Evolutionary conservation across 164 flowering plant species (phyloP), one percentile per base, ranked within the genome.

Genomic region (Magnolia kwangsiensis): DNA sequence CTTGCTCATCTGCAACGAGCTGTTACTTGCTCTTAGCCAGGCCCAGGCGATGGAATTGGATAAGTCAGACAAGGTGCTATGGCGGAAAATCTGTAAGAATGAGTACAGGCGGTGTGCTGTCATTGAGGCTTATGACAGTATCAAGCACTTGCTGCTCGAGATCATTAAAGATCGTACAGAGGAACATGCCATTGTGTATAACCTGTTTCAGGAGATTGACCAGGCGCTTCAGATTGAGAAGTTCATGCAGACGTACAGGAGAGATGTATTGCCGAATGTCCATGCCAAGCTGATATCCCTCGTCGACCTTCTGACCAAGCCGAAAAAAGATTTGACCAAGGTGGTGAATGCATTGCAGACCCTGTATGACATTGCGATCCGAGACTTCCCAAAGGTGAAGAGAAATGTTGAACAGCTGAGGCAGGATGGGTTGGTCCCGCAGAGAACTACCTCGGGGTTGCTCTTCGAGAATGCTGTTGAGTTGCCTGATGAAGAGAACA

Each of bases 31-130:
- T 77, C 88, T 96, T 23, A 84, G 89, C 81, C 97, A 94, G 80
- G 98, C 96, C 81, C 96, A 94, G 80, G 97, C 96, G 7, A 76
- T 51, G 66, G 98, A 92, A 76, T 79, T 90, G 75, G 84, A 86
- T 74, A 86, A 75, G 9, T 65, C 84, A 13, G 98, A 96, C 80
- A 68, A 82, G 77, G 75, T 69, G 80, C 85, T 96, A 49, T 94
- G 98, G 98, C 74, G 61, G 65, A 90, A 84, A 83, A 87, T 94
- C 9, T 87, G 90, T 85, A 90, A 89, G 81, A 87, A 82, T 75
- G 98, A 96, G 83, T 96, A 96, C 73, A 82, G 92, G 76, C 83
- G 93, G 51, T 92, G 99, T 82, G 98, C 98, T 61, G 89, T 94
- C 51, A 84, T 90, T 72, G 99, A 96, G 84, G 89, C 92, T 24